phyloP scores from a whole-genome alignment of 495 filamentous ascomycete genomes.

The Evansstolkia leycettana region DNA sequence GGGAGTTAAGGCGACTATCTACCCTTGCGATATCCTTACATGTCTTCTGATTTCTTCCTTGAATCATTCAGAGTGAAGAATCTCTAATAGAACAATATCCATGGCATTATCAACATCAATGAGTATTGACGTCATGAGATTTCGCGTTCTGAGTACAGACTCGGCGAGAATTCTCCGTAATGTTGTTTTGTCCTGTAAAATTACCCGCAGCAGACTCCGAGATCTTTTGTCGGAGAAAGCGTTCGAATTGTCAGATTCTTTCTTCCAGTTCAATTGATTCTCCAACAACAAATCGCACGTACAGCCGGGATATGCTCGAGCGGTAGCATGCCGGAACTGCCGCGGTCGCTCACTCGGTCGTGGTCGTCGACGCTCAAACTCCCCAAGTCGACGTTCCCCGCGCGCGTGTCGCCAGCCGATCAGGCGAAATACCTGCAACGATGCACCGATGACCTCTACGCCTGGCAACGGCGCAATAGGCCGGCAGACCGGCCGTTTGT shows the following conservation, averaged over 20 bases:
- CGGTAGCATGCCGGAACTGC: conserved; percentile 36
- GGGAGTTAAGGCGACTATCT: conserved; percentile 1
- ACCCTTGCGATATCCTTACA: too few species aligned
- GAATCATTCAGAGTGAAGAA: too few species aligned
- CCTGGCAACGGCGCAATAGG: conserved; percentile 62
- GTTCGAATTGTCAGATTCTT: conserved; percentile 2
- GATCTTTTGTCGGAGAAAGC: not conserved
- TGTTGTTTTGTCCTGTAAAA: not conserved
- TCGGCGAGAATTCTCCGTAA: too few species aligned
- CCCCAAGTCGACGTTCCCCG: conserved; percentile 47
- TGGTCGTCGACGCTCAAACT: conserved; percentile 50
- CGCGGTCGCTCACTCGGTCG: conserved; percentile 35
- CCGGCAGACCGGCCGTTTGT: conserved; percentile 53
- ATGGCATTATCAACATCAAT: too few species aligned
- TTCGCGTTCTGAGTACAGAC: too few species aligned
- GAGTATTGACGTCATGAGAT: too few species aligned
- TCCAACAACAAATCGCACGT: not conserved
- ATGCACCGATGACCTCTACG: conserved; percentile 82
- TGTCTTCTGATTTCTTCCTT: too few species aligned
- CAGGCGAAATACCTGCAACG: conserved; percentile 53
- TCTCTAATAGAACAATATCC: too few species aligned
- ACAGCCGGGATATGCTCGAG: conserved; percentile 21
- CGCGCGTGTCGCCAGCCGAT: conserved; percentile 36
- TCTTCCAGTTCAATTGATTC: not conserved
- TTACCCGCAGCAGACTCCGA: not conserved